Conservation (phyloP, 1,284 basidiomycete species). For the Trichosporon sp. region DNA sequence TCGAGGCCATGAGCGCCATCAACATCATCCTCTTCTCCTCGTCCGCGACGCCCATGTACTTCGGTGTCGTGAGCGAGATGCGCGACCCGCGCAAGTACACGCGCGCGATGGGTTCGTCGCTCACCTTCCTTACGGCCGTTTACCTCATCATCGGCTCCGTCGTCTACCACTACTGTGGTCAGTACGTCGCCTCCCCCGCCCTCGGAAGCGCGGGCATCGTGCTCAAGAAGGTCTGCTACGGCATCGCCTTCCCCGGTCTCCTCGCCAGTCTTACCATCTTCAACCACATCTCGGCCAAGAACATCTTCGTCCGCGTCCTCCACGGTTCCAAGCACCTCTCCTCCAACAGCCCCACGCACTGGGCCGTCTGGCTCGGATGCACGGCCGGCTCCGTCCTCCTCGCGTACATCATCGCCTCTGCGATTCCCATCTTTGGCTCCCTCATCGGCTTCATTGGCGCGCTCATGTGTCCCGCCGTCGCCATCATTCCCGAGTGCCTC, state of each 20-base stretch:
- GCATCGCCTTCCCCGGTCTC: conserved; percentile 51
- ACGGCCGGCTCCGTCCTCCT: conserved; percentile 29
- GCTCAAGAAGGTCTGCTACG: conserved; percentile 49
- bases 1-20: conserved; percentile 36
- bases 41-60: conserved; percentile 30
- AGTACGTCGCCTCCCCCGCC: conserved; percentile 42
- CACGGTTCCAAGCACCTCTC: conserved; percentile 44
- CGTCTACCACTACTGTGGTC: conserved; percentile 42
- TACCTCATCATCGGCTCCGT: conserved; percentile 40
- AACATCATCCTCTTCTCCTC: conserved; percentile 31
- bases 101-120: conserved; percentile 30
- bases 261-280: conserved; percentile 28
- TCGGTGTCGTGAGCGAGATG: conserved; percentile 39
- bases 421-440: conserved; percentile 36
- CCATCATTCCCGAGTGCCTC: conserved; percentile 36
- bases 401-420: conserved; percentile 39
- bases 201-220: conserved; percentile 40
- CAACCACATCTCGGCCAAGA: conserved; percentile 33
- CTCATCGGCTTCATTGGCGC: conserved; percentile 44
- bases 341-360: conserved; percentile 42
- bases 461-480: conserved; percentile 33
- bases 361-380: conserved; percentile 45
- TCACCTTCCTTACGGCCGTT: conserved; percentile 32
- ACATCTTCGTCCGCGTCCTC: conserved; percentile 48
- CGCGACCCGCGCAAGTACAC: conserved; percentile 36